Percentiles rank a stretch among this genome's conserved stretches.
Evolutionary conservation across 2,329 filamentous ascomycete species (phyloP).

Genomic region (Trichoderma endophyticum): DNA sequence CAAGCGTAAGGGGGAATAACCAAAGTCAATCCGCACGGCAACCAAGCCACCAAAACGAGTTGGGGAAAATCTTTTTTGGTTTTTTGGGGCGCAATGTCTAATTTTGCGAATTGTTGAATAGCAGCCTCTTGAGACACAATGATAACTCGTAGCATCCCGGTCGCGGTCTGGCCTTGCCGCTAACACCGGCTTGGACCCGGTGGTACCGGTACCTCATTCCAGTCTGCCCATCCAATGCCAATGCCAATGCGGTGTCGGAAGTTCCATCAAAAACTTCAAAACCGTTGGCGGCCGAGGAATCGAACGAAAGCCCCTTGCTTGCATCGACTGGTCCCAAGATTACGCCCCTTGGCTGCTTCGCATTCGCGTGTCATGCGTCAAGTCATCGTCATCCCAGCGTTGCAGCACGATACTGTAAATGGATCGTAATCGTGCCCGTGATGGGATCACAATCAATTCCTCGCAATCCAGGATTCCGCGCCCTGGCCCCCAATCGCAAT

Average conservation of each 20-base stretch:
- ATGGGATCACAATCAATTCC: not conserved
- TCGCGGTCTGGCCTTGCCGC: conserved; percentile 9
- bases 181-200: not conserved
- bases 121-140: conserved; percentile 11
- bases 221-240: not conserved
- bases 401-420: not conserved
- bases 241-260: not conserved
- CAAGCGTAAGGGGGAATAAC: not conserved
- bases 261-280: not conserved
- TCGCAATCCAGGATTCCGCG: not conserved
- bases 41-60: conserved; percentile 20
- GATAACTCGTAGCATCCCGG: conserved; percentile 10
- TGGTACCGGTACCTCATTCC: conserved; percentile 19
- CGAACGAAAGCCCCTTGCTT: not conserved
- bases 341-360: not conserved
- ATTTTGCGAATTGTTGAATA: conserved; percentile 22
- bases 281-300: not conserved
- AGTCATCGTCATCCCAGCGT: not conserved
- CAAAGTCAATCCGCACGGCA: conserved; percentile 2
- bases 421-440: not conserved
- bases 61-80: conserved; percentile 21
- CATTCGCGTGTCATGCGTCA: not conserved
- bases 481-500: not conserved
- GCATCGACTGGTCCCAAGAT: not conserved
- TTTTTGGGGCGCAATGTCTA: conserved; percentile 12